A percentile compares a stretch with the other conserved stretches of the same genome.
Evolutionary conservation across 2,329 filamentous ascomycete species (phyloP).

Genomic region (Paraphaeosphaeria sporulosa): DNA sequence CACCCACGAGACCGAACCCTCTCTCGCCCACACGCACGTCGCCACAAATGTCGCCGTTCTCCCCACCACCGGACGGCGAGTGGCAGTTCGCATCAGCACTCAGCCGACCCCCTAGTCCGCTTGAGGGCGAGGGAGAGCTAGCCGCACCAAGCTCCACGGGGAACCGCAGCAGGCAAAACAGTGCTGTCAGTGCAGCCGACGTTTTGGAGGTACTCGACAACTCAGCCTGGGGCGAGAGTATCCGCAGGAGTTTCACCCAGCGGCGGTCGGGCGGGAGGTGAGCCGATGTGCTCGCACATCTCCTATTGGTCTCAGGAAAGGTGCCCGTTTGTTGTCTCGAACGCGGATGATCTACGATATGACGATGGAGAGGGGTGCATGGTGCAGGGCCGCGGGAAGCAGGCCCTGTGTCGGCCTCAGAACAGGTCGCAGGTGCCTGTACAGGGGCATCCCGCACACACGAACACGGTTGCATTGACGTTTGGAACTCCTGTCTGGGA

Average conservation of each 20-base stretch:
- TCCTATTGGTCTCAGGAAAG: neutral
- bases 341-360: constrained; percentile 27
- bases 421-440: constrained; percentile 28
- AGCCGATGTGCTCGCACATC: constrained; percentile 9
- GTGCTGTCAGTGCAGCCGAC: constrained; percentile 75
- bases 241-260: constrained; percentile 83
- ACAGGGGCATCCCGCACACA: constrained; percentile 26
- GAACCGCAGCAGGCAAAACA: constrained; percentile 69
- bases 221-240: constrained; percentile 92
- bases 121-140: constrained; percentile 39
- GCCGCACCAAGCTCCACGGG: constrained; percentile 43
- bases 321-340: constrained; percentile 18
- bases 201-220: constrained; percentile 87
- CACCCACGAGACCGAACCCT: constrained; percentile 38
- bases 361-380: constrained; percentile 22
- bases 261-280: constrained; percentile 51
- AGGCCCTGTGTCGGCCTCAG: constrained; percentile 25
- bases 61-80: constrained; percentile 41
- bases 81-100: constrained; percentile 58
- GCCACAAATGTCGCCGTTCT: constrained; percentile 40
- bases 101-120: constrained; percentile 49
- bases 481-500: constrained; percentile 29
- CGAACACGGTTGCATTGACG: constrained; percentile 42
- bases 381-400: constrained; percentile 21
- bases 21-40: constrained; percentile 26